Percentiles rank a stretch among this genome's conserved stretches.
These are phyloP conservation scores for Podila epicladia DNA, from an alignment of 192 early-diverging fungal species.

Conservation along the genomic window DNA sequence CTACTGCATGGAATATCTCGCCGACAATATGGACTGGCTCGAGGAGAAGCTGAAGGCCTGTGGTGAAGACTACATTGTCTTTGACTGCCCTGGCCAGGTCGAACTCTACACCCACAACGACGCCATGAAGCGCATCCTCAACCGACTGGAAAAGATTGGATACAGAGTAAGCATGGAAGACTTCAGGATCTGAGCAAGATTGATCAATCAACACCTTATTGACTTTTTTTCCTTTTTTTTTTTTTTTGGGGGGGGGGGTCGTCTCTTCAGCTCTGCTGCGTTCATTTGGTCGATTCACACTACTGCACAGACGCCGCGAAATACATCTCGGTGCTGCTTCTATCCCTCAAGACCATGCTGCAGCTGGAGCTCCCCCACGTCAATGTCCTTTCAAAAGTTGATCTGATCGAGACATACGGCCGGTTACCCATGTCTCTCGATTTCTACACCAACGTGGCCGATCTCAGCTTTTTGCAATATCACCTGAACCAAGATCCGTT, in stretches of 20 bases:
- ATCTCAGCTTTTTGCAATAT: slow-evolving; percentile 84
- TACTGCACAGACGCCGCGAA: slow-evolving; percentile 92
- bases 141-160: slow-evolving; percentile 72
- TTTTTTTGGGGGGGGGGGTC: neutral
- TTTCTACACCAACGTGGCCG: slow-evolving; percentile 95
- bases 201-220: neutral
- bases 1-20: slow-evolving; percentile 95
- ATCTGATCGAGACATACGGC: slow-evolving; percentile 86
- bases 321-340: slow-evolving; percentile 90
- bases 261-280: slow-evolving; percentile 68
- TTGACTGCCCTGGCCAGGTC: slow-evolving; percentile 98
- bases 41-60: slow-evolving; percentile 74
- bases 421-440: slow-evolving; percentile 87
- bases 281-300: slow-evolving; percentile 92
- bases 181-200: no score
- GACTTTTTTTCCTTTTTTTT: slow-evolving; percentile 8
- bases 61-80: slow-evolving; percentile 88
- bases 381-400: slow-evolving; percentile 97
- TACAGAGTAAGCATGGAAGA: slow-evolving; percentile 63
- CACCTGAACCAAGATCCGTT: slow-evolving; percentile 80
- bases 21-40: slow-evolving; percentile 94
- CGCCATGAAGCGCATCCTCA: slow-evolving; percentile 81
- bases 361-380: slow-evolving; percentile 95
- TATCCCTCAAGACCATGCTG: slow-evolving; percentile 93
- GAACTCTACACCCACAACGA: slow-evolving; percentile 97